Base-by-base conservation (phyloP, 1,139 yeast species). In the Candida pseudoviswanathii region DNA sequence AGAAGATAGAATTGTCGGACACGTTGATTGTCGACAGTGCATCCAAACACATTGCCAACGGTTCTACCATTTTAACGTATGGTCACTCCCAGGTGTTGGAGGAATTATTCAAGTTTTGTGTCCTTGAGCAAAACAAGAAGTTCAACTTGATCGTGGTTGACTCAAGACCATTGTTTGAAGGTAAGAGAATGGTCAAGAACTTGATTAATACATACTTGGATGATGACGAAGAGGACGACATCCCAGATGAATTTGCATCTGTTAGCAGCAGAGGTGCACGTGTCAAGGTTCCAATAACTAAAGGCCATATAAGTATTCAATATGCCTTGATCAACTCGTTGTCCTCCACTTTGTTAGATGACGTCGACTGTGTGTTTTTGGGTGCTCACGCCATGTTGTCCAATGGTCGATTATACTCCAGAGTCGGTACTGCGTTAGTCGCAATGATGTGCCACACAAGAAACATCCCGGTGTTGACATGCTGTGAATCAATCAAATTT, bases 341-440 rank as follows among this genome's bases (percentile, higher is more conserved):
- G 45, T 82, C 94, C 4, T 83, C 95, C 9, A 86, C 91, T 8
- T 78, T 92, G 56, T 82, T 85, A 56, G 90, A 88, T 57, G 78
- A 74, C 48, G 95, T 94, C 27, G 95, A 94, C 59, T 87, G 89
- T 56, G 96, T 94, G 4, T 87, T 95, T 66, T 74, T 95, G 40
- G 99, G 99, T 8, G 99, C 99, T 0, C 98, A 94, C 65, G 96
- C 98, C 34, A 92, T 95, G 89, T 77, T 94, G 51, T 90, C 97
- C 10, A 95, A 95, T 64, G 99, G 99, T 1, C 83, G 92, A 65
- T 77, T 95, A 51, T 91, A 89, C 64, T 88, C 97, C 1, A 80
- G 99, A 54, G 97, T 91, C 16, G 99, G 99, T 16, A 87, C 97
- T 11, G 97, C 97, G 1, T 76, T 92, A 69, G 82, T 95, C 44